Evolutionary conservation across 306 rosid species (phyloP).

Genomic region (Prinsepia uniflora): DNA sequence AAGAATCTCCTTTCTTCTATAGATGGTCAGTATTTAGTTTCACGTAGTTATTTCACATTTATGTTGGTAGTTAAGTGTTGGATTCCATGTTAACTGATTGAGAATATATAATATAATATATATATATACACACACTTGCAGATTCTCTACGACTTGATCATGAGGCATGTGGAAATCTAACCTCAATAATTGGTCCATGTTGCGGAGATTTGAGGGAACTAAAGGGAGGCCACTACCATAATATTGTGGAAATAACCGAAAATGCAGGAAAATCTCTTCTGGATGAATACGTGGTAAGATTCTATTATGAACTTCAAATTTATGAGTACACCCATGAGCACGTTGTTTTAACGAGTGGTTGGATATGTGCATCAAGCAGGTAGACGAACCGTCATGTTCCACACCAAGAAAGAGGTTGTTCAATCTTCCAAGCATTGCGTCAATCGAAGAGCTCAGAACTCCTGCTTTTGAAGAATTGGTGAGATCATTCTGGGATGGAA

Average conservation of each 20-base stretch:
- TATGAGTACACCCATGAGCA: not conserved
- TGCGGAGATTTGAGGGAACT: conserved; percentile 83
- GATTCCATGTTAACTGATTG: conserved; percentile 15
- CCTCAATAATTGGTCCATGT: conserved; percentile 79
- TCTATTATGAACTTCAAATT: not conserved
- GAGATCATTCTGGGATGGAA: conserved; percentile 81
- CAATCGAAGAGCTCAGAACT: conserved; percentile 89
- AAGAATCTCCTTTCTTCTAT: conserved; percentile 73
- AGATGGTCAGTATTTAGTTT: conserved; percentile 60
- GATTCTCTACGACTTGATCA: conserved; percentile 95
- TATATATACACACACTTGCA: conserved; percentile 33
- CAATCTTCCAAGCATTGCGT: conserved; percentile 73
- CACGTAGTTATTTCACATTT: conserved; percentile 12
- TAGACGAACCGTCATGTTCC: conserved; percentile 97
- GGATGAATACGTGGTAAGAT: conserved; percentile 73
- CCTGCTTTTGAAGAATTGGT: conserved; percentile 90
- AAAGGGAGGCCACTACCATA: conserved; percentile 91
- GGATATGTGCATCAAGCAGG: conserved; percentile 37
- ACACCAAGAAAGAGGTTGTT: conserved; percentile 87
- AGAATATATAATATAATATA: too few relatives aligned
- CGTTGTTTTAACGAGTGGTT: not conserved
- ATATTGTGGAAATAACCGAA: conserved; percentile 85
- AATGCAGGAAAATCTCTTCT: conserved; percentile 85
- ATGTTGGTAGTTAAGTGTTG: not conserved
- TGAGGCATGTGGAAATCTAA: conserved; percentile 85